Percentiles rank a stretch among this genome's conserved stretches.
phyloP scores from a whole-genome alignment of 1,284 basidiomycete genomes.

The Pseudozyma flocculosa region DNA sequence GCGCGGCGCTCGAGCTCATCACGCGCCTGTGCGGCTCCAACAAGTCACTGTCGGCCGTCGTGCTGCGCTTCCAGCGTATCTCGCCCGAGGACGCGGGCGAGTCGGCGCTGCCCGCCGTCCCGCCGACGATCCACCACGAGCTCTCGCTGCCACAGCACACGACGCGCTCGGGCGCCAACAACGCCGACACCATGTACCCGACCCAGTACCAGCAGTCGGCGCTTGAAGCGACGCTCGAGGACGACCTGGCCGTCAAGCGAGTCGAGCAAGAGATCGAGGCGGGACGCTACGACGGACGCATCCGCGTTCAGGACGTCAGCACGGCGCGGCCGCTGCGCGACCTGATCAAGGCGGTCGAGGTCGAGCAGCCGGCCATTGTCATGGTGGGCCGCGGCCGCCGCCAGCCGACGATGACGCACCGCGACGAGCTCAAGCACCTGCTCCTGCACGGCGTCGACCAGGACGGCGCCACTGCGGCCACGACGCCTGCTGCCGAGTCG shows the following conservation, averaged over 20 bases:
- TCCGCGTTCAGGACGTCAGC: conserved; percentile 12
- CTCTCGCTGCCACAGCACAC: conserved; percentile 14
- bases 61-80: conserved; percentile 33
- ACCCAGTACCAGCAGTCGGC: conserved; percentile 25
- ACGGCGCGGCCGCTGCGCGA: conserved; percentile 29
- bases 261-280: conserved; percentile 29
- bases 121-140: conserved; percentile 46
- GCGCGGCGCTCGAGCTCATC: conserved; percentile 67
- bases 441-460: conserved; percentile 3
- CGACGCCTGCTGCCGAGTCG: neutral
- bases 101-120: conserved; percentile 25
- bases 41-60: conserved; percentile 24
- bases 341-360: conserved; percentile 15
- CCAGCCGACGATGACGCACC: conserved; percentile 47
- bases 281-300: conserved; percentile 9
- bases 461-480: neutral
- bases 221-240: conserved; percentile 44
- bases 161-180: conserved; percentile 7
- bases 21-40: conserved; percentile 36
- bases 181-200: conserved; percentile 47
- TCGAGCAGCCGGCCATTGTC: conserved; percentile 29
- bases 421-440: conserved; percentile 41
- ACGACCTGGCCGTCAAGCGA: conserved; percentile 39
- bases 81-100: conserved; percentile 33
- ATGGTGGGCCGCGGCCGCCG: conserved; percentile 42